Percentiles rank a stretch among this genome's conserved stretches.
Evolutionary conservation across 352 stramenopile species (phyloP).

Genomic region (Globisporangium nodosum): DNA sequence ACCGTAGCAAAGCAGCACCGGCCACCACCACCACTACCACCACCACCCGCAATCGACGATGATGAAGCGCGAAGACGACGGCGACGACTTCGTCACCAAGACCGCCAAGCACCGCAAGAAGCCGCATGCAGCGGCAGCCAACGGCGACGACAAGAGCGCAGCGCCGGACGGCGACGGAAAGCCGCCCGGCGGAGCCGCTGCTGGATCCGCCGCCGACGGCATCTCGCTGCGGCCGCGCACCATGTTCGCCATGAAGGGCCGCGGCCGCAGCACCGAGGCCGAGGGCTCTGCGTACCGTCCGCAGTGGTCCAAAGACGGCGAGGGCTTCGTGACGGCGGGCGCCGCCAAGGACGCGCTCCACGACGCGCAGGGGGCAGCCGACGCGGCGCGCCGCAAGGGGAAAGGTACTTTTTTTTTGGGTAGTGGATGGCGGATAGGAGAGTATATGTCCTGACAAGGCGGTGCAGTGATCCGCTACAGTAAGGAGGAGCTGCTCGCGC

Average conservation of each 20-base stretch:
- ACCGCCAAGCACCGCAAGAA: slow-evolving; percentile 75
- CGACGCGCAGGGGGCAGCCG: slow-evolving; percentile 16
- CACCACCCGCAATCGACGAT: slow-evolving; percentile 4
- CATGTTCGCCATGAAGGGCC: slow-evolving; percentile 87
- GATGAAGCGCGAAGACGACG: slow-evolving; percentile 33
- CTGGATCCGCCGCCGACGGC: slow-evolving; percentile 15
- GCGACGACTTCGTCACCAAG: slow-evolving; percentile 78
- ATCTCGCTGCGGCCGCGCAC: slow-evolving; percentile 81
- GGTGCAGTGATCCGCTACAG: slow-evolving; percentile 61
- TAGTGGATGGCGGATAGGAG: neutral
- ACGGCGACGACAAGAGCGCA: slow-evolving; percentile 5
- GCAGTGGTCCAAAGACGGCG: slow-evolving; percentile 84
- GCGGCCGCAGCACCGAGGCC: slow-evolving; percentile 63
- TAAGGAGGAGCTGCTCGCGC: slow-evolving; percentile 71
- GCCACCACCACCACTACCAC: neutral
- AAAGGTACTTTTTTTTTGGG: slow-evolving; percentile 40
- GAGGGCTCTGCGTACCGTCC: slow-evolving; percentile 67
- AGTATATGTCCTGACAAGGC: no score
- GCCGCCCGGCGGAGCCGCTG: neutral
- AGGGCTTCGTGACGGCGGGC: slow-evolving; percentile 68
- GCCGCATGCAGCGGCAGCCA: slow-evolving; percentile 10
- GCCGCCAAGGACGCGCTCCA: slow-evolving; percentile 20
- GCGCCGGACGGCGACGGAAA: slow-evolving; percentile 1
- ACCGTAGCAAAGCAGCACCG: neutral
- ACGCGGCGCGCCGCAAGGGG: slow-evolving; percentile 46